Base-by-base conservation (phyloP, 2,329 filamentous ascomycete species). In the Colletotrichum lupini region DNA sequence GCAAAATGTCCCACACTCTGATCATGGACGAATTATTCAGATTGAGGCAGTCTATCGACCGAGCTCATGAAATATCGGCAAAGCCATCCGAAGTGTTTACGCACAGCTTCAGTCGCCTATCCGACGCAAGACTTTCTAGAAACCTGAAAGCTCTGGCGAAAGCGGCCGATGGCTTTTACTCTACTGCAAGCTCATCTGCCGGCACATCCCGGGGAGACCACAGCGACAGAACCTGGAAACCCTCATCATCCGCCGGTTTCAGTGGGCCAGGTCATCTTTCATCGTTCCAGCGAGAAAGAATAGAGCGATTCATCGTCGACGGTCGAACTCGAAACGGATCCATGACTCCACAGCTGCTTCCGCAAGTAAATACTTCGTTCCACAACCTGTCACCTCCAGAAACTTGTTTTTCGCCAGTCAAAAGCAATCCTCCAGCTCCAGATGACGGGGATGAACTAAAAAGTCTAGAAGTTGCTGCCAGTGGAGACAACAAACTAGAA, bases 151-250 rank as follows among this genome's bases (percentile, higher is more conserved):
- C 76, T 32, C 67, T 79, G 12, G 75, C 77, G 24, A 62, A 75
- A 26, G 78, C 77, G 46, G 78, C 78, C 3, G 71, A 72, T 22
- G 70, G 76, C 11, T 79, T 79, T 64, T 76, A 79, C 61, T 75
- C 76, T 3, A 68, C 75, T 1, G 78, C 78, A 2, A 78, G 75
- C 55, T 76, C 77, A 1, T 75, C 77, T 1, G 73, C 76, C 4
- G 75, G 74, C 61, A 75, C 77, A 1, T 74, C 68, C 7, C 66
- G 67, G 2, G 68, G 67, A 9, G 42, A 46, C 16, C 68, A 65
- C 19, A 75, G 68, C 42, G 60, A 64, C 5, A 69, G 56, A 8
- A 53, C 58, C 4, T 68, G 68, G 64, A 56, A 65, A 28, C 19
- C 65, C 7, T 37, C 66, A 16, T 70, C 72, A 1, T 55, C 62